Conservation (phyloP, 2,329 filamentous ascomycete species). For the Venturiaceae sp. region DNA sequence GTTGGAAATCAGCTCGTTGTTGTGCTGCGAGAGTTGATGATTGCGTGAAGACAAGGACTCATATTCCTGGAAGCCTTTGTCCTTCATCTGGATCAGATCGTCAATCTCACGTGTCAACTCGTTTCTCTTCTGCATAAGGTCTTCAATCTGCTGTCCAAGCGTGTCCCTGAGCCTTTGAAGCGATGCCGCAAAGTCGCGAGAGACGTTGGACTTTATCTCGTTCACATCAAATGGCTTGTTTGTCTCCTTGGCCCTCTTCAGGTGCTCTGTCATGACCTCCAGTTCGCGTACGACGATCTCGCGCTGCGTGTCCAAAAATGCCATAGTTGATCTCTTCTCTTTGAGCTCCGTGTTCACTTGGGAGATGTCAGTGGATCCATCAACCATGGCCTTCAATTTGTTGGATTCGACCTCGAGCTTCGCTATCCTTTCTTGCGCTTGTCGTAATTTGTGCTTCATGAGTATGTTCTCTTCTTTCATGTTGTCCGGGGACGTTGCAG, state of each 20-base stretch:
- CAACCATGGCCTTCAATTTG: constrained; percentile 40
- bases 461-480: constrained; percentile 34
- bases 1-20: constrained; percentile 88
- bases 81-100: constrained; percentile 72
- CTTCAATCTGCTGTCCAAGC: constrained; percentile 65
- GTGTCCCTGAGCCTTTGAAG: constrained; percentile 69
- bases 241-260: constrained; percentile 75
- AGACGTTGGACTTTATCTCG: constrained; percentile 53
- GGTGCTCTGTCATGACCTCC: constrained; percentile 78
- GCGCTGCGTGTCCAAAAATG: constrained; percentile 84
- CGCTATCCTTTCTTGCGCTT: constrained; percentile 73
- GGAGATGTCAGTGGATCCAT: constrained; percentile 53
- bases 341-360: constrained; percentile 78
- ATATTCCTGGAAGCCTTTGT: constrained; percentile 90
- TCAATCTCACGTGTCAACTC: constrained; percentile 77
- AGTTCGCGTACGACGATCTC: constrained; percentile 93
- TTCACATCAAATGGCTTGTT: constrained; percentile 71
- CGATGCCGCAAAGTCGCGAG: constrained; percentile 53
- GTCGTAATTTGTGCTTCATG: constrained; percentile 62
- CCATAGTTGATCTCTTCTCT: constrained; percentile 93
- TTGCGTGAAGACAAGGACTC: constrained; percentile 93
- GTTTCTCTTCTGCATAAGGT: constrained; percentile 80
- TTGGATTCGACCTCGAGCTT: constrained; percentile 77
- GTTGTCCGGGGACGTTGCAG: constrained; percentile 40
- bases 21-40: constrained; percentile 84